Conservation (phyloP, 2,329 filamentous ascomycete species). For the Phialophora expanda region DNA sequence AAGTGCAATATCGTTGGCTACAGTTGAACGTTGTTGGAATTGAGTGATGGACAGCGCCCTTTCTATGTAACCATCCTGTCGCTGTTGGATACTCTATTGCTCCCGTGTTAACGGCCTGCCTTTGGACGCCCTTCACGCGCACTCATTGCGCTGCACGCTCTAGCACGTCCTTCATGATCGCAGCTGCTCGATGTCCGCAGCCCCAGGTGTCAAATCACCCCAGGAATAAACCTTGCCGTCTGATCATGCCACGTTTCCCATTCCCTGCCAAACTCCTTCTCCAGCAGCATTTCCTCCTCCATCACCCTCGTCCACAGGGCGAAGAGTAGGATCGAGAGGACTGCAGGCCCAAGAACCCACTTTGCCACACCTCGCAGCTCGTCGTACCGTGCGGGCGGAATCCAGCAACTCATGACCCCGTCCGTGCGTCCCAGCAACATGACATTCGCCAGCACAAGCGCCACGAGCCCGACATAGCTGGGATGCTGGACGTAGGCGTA, state of each 20-base stretch:
- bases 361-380: background rate
- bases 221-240: slow-evolving; percentile 1
- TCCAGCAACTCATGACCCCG: background rate
- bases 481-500: slow-evolving; percentile 60
- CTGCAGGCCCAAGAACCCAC: background rate
- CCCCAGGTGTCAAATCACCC: background rate
- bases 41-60: background rate
- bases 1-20: too few relatives aligned
- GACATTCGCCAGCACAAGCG: slow-evolving; percentile 41
- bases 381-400: background rate
- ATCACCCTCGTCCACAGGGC: background rate
- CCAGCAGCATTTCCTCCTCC: slow-evolving; percentile 3
- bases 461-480: slow-evolving; percentile 54
- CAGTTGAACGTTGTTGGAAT: background rate
- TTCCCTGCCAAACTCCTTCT: background rate
- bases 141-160: too few relatives aligned
- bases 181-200: too few relatives aligned
- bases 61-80: too few relatives aligned
- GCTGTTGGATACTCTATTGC: too few relatives aligned
- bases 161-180: too few relatives aligned
- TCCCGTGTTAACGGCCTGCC: too few relatives aligned
- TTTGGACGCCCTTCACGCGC: too few relatives aligned
- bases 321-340: background rate
- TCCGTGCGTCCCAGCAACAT: background rate
- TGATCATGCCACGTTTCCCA: background rate